These are phyloP conservation scores for Tetrapisispora arboricola DNA, from an alignment of 805 yeast genomes.

Conservation along the genomic window DNA sequence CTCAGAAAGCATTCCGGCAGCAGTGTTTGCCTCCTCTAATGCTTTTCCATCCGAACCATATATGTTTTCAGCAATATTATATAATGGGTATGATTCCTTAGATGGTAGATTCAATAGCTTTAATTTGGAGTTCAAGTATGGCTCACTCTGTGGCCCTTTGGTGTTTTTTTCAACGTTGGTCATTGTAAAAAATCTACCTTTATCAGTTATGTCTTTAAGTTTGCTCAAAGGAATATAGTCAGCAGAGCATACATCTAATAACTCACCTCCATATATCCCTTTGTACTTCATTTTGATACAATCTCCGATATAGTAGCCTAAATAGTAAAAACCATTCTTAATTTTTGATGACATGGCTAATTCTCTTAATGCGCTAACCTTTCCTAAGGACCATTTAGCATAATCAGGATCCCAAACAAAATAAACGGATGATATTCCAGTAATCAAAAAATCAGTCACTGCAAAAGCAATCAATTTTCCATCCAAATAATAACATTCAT, in stretches of 20 bases:
- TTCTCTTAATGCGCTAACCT: slow-evolving; percentile 66
- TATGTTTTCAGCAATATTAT: slow-evolving; percentile 30
- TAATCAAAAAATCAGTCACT: slow-evolving; percentile 66
- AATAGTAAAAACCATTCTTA: slow-evolving; percentile 46
- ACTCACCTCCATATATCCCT: slow-evolving; percentile 65
- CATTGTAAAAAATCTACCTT: slow-evolving; percentile 22
- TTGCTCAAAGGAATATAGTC: slow-evolving; percentile 29
- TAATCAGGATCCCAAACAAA: slow-evolving; percentile 82
- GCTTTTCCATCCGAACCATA: slow-evolving; percentile 32
- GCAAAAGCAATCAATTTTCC: slow-evolving; percentile 61
- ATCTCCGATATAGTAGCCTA: slow-evolving; percentile 74
- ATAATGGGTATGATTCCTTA: not conserved
- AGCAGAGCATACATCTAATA: slow-evolving; percentile 45
- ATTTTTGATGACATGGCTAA: slow-evolving; percentile 40
- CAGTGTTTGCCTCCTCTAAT: slow-evolving; percentile 11
- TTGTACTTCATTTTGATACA: slow-evolving; percentile 80
- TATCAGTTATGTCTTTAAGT: slow-evolving; percentile 10
- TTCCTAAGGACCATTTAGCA: slow-evolving; percentile 62
- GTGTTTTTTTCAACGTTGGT: slow-evolving; percentile 2
- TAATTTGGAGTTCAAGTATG: slow-evolving; percentile 3
- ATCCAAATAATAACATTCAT: slow-evolving; percentile 66
- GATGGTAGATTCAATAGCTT: slow-evolving; percentile 4
- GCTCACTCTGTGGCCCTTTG: slow-evolving; percentile 3
- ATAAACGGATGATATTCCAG: slow-evolving; percentile 72
- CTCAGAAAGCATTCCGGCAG: slow-evolving; percentile 11